These are phyloP conservation scores for Blepharisma stoltei DNA, from an alignment of 73 alveolate genomes.

Conservation along the genomic window DNA sequence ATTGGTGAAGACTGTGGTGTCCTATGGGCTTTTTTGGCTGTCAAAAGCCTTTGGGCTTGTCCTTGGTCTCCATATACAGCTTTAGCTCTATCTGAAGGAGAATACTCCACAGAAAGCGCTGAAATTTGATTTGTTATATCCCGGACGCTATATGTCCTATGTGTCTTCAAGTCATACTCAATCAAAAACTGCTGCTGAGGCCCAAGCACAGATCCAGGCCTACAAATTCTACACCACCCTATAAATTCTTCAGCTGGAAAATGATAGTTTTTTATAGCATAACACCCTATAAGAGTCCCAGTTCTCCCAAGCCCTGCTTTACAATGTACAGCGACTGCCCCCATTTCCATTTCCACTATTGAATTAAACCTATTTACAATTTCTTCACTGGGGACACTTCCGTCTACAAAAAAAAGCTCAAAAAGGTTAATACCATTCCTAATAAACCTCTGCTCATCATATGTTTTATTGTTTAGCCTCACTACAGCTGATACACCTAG, in stretches of 20 bases:
- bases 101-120: background rate
- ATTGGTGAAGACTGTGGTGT: background rate
- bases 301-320: constrained; percentile 89
- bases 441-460: constrained; percentile 35
- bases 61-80: constrained; percentile 34
- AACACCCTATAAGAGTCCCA: constrained; percentile 76
- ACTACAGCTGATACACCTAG: constrained; percentile 39
- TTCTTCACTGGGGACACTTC: constrained; percentile 88
- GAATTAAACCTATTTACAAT: constrained; percentile 72
- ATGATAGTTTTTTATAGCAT: constrained; percentile 64
- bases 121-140: background rate
- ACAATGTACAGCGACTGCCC: constrained; percentile 97
- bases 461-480: constrained; percentile 30
- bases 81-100: constrained; percentile 2
- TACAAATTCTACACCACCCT: constrained; percentile 73
- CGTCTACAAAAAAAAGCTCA: constrained; percentile 92
- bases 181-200: constrained; percentile 48
- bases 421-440: constrained; percentile 30
- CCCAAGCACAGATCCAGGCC: constrained; percentile 80
- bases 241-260: constrained; percentile 73
- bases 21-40: constrained; percentile 20
- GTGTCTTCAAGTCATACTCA: constrained; percentile 25
- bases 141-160: background rate
- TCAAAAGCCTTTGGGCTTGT: background rate
- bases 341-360: constrained; percentile 75